phyloP scores from a whole-genome alignment of 768 basidiomycete species.

The Auricularia heimuer region DNA sequence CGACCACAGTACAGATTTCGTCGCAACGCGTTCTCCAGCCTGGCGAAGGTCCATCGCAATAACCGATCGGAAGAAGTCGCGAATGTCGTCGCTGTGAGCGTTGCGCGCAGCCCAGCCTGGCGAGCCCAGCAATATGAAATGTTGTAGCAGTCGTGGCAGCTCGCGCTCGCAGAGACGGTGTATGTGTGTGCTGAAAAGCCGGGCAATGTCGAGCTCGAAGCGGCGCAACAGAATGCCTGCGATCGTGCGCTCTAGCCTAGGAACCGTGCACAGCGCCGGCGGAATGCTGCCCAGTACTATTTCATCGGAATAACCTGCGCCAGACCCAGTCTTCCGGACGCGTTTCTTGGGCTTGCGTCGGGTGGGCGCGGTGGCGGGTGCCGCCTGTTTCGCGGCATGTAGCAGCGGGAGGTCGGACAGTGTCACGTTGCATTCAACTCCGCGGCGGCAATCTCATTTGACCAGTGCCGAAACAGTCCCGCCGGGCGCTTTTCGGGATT shows the following conservation, averaged over 20 bases:
- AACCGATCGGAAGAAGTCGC: conserved; percentile 60
- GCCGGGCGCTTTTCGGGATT: no score
- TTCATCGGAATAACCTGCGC: no score
- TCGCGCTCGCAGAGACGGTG: conserved; percentile 55
- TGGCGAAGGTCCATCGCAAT: conserved; percentile 72
- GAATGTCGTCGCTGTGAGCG: conserved; percentile 57
- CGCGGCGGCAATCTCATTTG: no score
- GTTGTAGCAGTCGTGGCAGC: conserved; percentile 58
- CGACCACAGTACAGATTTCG: conserved; percentile 71
- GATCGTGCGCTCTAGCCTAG: conserved; percentile 59
- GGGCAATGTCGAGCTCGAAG: conserved; percentile 66
- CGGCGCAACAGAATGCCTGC: conserved; percentile 57
- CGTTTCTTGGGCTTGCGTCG: no score
- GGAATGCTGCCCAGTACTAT: neutral
- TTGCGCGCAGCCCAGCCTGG: conserved; percentile 64
- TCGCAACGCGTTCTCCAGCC: conserved; percentile 67
- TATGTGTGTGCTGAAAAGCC: conserved; percentile 62
- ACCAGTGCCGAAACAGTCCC: no score
- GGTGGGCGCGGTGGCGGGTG: no score
- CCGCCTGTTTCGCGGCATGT: no score
- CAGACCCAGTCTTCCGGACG: no score
- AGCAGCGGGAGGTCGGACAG: no score
- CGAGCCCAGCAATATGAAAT: conserved; percentile 49
- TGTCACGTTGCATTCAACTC: no score
- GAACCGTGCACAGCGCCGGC: conserved; percentile 29